Evolutionary conservation across 1,139 yeast species (phyloP).

Genomic region (Geotrichum aggregatum): DNA sequence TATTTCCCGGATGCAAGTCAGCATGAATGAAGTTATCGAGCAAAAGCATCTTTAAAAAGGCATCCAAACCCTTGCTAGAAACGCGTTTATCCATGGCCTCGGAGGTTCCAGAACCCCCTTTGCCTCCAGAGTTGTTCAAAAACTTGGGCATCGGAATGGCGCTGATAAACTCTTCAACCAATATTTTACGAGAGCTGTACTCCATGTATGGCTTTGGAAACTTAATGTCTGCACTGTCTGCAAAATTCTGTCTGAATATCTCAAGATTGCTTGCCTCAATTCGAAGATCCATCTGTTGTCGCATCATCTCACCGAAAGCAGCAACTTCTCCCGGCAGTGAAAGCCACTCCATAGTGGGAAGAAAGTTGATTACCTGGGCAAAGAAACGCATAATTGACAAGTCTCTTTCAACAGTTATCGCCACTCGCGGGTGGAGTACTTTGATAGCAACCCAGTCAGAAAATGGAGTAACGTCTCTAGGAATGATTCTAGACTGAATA

Average conservation of each 20-base stretch:
- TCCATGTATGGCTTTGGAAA: constrained; percentile 76
- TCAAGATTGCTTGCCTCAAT: constrained; percentile 81
- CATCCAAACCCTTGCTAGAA: constrained; percentile 84
- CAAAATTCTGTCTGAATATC: constrained; percentile 63
- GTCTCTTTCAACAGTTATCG: constrained; percentile 69
- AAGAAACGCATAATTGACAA: constrained; percentile 76
- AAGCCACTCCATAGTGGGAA: constrained; percentile 97
- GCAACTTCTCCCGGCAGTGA: constrained; percentile 92
- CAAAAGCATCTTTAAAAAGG: constrained; percentile 87
- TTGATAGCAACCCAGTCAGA: constrained; percentile 77
- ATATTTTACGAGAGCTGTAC: constrained; percentile 64
- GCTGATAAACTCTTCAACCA: constrained; percentile 79
- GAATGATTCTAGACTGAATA: constrained; percentile 16
- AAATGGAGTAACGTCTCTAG: constrained; percentile 35
- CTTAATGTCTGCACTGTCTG: constrained; percentile 52
- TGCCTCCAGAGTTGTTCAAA: constrained; percentile 48
- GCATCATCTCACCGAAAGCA: constrained; percentile 81
- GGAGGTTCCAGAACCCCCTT: constrained; percentile 33
- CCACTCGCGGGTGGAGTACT: constrained; percentile 86
- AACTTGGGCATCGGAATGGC: constrained; percentile 80
- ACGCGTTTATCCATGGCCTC: constrained; percentile 60
- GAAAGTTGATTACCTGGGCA: constrained; percentile 60
- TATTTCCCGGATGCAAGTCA: constrained; percentile 94
- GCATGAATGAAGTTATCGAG: constrained; percentile 93
- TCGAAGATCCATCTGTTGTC: constrained; percentile 78